These are phyloP conservation scores for Stylonectria norvegica DNA, from an alignment of 2,329 filamentous ascomycete species.

Conservation along the genomic window DNA sequence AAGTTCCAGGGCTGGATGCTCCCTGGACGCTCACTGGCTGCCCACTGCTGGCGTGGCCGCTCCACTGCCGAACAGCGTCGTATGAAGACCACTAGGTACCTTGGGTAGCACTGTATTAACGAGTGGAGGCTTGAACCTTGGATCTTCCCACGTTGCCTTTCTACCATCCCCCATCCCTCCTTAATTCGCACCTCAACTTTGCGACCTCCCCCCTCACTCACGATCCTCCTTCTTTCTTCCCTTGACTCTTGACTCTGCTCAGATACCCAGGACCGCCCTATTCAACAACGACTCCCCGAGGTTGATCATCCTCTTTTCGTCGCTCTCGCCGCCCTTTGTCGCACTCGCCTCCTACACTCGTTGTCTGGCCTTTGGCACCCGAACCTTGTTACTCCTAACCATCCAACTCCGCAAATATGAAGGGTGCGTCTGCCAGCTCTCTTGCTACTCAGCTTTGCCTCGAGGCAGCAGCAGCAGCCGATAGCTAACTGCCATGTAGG, in stretches of 20 bases:
- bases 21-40: no score
- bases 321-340: conserved; percentile 20
- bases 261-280: conserved; percentile 17
- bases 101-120: neutral
- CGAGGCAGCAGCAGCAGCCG: neutral
- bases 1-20: no score
- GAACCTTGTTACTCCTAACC: conserved; percentile 18
- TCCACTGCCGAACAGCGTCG: neutral
- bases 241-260: conserved; percentile 9
- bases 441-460: neutral
- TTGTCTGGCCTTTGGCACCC: conserved; percentile 15
- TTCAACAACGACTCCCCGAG: conserved; percentile 26
- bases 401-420: conserved; percentile 32
- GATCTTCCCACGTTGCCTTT: conserved; percentile 30
- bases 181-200: conserved; percentile 13
- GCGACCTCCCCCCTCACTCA: conserved; percentile 11
- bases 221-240: conserved; percentile 12
- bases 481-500: conserved; percentile 53
- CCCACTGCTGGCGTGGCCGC: neutral
- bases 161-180: conserved; percentile 20
- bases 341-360: conserved; percentile 20
- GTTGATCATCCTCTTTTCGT: conserved; percentile 20
- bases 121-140: conserved; percentile 17
- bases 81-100: neutral
- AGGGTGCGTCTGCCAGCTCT: conserved; percentile 27